Evolutionary conservation across 2,329 filamentous ascomycete species (phyloP).

Genomic region (Elsinoe batatas): DNA sequence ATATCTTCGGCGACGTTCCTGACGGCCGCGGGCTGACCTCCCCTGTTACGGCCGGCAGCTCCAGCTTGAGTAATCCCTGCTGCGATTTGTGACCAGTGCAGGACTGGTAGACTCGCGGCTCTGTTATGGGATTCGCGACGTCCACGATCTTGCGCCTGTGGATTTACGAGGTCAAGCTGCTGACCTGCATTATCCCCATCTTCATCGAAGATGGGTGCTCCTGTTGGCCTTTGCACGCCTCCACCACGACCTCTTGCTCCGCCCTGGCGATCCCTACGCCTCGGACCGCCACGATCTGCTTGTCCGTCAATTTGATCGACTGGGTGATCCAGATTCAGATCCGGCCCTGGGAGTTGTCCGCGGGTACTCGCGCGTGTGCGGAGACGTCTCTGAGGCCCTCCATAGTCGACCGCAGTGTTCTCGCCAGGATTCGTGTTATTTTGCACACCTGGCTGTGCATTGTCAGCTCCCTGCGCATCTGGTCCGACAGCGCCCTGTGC

Average conservation of each 20-base stretch:
- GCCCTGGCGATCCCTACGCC: neutral
- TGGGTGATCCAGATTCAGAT: neutral
- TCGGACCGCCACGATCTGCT: neutral
- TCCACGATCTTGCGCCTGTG: neutral
- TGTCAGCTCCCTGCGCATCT: no score
- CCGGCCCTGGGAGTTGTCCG: neutral
- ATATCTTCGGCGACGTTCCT: neutral
- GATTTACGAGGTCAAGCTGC: no score
- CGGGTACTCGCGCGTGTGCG: neutral
- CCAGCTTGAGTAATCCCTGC: neutral
- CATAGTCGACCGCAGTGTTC: no score
- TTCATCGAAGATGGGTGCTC: neutral
- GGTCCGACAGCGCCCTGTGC: no score
- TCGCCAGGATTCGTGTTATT: no score
- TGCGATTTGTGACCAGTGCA: conserved; percentile 4
- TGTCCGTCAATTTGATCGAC: neutral
- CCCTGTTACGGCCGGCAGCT: neutral
- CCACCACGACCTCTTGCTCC: neutral
- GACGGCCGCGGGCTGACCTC: neutral
- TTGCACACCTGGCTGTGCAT: no score
- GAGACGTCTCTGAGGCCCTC: no score
- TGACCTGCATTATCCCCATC: no score
- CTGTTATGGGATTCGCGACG: neutral
- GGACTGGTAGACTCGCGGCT: neutral
- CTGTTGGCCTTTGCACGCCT: neutral